A percentile compares a stretch with the other conserved stretches of the same genome.
phyloP scores from a whole-genome alignment of 176 grass and related monocot species.

The Rhynchospora tenuis region DNA sequence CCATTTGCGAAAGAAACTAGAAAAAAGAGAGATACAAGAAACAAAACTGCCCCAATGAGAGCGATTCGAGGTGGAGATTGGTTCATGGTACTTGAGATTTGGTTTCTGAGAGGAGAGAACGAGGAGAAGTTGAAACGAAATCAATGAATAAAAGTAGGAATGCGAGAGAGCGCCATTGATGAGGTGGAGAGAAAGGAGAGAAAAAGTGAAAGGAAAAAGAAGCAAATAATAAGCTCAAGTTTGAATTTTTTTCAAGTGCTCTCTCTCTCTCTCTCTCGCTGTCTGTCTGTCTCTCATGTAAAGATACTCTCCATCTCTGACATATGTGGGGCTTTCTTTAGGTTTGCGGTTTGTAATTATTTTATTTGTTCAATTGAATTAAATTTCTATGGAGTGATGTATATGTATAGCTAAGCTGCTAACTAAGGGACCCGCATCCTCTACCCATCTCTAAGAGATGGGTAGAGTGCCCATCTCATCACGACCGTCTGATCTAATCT shows the following conservation, averaged over 20 bases:
- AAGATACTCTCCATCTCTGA: constrained; percentile 17
- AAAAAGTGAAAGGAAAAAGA: background rate
- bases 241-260: constrained; percentile 3
- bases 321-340: background rate
- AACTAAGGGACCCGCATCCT: too few relatives aligned
- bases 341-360: constrained; percentile 6
- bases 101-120: background rate
- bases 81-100: constrained; percentile 11
- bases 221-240: background rate
- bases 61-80: background rate
- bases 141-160: background rate
- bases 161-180: background rate
- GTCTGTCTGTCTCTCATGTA: background rate
- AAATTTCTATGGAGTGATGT: background rate
- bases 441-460: too few relatives aligned
- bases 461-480: too few relatives aligned
- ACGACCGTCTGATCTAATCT: too few relatives aligned
- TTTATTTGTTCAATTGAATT: background rate
- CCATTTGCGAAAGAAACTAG: background rate
- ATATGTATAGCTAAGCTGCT: too few relatives aligned
- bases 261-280: constrained; percentile 12
- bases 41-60: background rate
- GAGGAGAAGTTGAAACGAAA: background rate
- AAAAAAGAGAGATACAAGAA: background rate
- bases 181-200: background rate